phyloP scores from a whole-genome alignment of 768 basidiomycete species.

The Auricularia heimuer region DNA sequence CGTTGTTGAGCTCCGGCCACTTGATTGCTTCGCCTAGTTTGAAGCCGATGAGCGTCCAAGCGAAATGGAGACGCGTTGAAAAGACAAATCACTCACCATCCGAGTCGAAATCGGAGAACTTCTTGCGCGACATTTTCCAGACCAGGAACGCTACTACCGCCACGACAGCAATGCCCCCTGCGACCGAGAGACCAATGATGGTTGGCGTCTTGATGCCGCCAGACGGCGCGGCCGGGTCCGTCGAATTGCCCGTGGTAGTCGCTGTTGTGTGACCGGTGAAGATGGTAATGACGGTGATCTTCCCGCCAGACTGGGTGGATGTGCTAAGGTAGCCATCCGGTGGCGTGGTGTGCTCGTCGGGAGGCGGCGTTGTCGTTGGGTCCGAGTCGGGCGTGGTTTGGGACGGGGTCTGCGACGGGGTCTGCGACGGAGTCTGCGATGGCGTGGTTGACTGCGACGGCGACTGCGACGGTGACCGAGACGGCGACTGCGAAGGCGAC shows the following conservation, averaged over 20 bases:
- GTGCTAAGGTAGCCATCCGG: no score
- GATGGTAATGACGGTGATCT: no score
- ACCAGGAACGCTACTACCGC: constrained; percentile 65
- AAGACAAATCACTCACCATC: constrained; percentile 44
- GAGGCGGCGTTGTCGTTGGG: constrained; percentile 3
- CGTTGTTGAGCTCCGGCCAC: constrained; percentile 75
- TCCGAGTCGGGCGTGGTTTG: constrained; percentile 6
- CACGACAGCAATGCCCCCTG: constrained; percentile 67
- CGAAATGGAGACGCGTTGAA: constrained; percentile 7
- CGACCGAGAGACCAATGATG: constrained; percentile 71
- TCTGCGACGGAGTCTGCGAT: neutral
- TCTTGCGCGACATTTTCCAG: constrained; percentile 82
- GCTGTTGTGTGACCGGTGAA: constrained; percentile 3
- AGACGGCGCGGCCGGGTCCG: constrained; percentile 4
- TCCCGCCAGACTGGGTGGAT: no score
- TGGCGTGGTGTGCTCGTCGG: neutral
- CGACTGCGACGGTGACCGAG: constrained; percentile 8
- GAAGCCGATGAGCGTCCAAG: constrained; percentile 6
- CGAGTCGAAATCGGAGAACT: constrained; percentile 56
- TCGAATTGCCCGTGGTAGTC: constrained; percentile 10
- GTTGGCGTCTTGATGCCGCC: constrained; percentile 50
- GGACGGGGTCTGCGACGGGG: neutral
- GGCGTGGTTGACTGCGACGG: constrained; percentile 12
- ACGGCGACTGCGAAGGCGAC: neutral
- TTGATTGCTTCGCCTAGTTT: constrained; percentile 70